These are phyloP conservation scores for Nicotiana knightiana DNA, from an alignment of 257 asterid species.

Conservation along the genomic window DNA sequence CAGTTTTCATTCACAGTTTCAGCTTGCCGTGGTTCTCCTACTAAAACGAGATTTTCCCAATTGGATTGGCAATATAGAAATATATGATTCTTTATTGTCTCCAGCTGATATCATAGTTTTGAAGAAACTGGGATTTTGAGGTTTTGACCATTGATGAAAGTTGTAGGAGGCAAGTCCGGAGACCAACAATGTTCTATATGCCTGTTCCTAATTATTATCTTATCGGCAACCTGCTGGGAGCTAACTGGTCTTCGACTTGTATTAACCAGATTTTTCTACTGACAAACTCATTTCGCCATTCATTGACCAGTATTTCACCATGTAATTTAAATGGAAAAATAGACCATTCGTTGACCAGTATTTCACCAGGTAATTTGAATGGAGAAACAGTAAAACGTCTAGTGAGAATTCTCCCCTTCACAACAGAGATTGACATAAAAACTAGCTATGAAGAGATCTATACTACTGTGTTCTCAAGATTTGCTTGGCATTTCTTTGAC, in stretches of 20 bases:
- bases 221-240: background rate
- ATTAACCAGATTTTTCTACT: background rate
- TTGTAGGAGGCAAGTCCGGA: background rate
- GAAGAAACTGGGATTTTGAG: conserved; percentile 8
- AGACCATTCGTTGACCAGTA: background rate
- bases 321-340: too few relatives aligned
- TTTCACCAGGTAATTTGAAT: background rate
- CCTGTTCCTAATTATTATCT: background rate
- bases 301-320: background rate
- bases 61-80: conserved; percentile 3
- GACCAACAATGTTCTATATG: conserved; percentile 11
- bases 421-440: background rate
- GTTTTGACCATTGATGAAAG: background rate
- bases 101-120: background rate
- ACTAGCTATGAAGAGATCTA: background rate
- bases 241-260: conserved; percentile 11
- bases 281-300: background rate
- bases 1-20: background rate
- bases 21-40: background rate
- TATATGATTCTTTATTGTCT: background rate
- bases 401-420: background rate
- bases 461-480: background rate
- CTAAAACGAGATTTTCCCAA: background rate
- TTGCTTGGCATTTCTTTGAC: conserved; percentile 5
- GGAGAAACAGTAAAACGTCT: background rate